A percentile compares a stretch with the other conserved stretches of the same genome.
These are phyloP conservation scores for Penicillium sp. DNA, from an alignment of 2,329 filamentous ascomycete genomes.

Conservation along the genomic window DNA sequence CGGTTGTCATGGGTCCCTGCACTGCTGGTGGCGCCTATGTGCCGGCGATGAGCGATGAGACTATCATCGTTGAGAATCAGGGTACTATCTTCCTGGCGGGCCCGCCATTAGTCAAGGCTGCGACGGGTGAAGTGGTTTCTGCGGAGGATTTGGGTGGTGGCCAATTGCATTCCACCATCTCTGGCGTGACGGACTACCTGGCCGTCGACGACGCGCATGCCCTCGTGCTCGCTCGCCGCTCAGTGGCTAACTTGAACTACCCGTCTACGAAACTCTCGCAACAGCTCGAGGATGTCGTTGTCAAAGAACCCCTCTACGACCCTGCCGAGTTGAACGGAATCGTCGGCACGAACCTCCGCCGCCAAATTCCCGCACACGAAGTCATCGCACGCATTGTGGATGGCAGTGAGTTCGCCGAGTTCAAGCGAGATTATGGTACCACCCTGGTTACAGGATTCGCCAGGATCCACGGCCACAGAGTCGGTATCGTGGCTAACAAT, in stretches of 20 bases:
- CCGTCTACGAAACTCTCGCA: conserved; percentile 55
- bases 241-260: conserved; percentile 88
- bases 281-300: conserved; percentile 41
- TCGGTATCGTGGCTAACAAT: conserved; percentile 94
- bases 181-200: conserved; percentile 92
- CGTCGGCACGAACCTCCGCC: conserved; percentile 84
- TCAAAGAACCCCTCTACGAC: conserved; percentile 78
- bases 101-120: conserved; percentile 91
- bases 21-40: conserved; percentile 96
- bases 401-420: conserved; percentile 86
- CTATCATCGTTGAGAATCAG: conserved; percentile 92
- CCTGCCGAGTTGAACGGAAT: conserved; percentile 82
- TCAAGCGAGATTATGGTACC: conserved; percentile 87
- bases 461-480: conserved; percentile 82
- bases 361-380: conserved; percentile 82
- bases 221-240: conserved; percentile 79
- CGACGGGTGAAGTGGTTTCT: conserved; percentile 88
- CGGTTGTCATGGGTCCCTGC: conserved; percentile 96
- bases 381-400: conserved; percentile 93
- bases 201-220: conserved; percentile 94
- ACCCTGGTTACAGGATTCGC: conserved; percentile 93
- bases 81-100: conserved; percentile 98
- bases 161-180: conserved; percentile 84
- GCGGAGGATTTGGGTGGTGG: conserved; percentile 91
- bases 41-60: conserved; percentile 96